A percentile compares a stretch with the other conserved stretches of the same genome.
Evolutionary conservation across 352 stramenopile genomes (phyloP).

Genomic region (Blastocystis sp.): DNA sequence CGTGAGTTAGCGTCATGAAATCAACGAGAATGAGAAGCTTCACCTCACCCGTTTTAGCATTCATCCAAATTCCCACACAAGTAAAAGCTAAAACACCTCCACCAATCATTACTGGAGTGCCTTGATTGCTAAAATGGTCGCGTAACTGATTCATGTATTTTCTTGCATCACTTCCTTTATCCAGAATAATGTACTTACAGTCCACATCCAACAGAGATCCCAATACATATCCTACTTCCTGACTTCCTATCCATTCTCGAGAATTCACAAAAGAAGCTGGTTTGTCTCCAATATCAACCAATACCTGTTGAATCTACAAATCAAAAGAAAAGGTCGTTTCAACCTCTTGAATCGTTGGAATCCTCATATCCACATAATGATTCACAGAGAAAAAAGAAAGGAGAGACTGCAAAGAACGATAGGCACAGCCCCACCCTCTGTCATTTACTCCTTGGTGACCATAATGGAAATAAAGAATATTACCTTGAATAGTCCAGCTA

Average conservation of each 20-base stretch:
- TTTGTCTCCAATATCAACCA: constrained; percentile 77
- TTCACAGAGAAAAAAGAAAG: constrained; percentile 74
- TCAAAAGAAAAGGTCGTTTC: background rate
- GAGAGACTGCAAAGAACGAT: constrained; percentile 77
- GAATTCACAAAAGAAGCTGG: constrained; percentile 71
- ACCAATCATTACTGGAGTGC: constrained; percentile 78
- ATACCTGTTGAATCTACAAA: constrained; percentile 72
- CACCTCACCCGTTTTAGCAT: constrained; percentile 69
- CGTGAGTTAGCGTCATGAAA: background rate
- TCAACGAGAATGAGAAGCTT: constrained; percentile 73
- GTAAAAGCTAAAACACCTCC: constrained; percentile 76
- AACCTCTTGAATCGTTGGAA: constrained; percentile 68
- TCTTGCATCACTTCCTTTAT: constrained; percentile 69
- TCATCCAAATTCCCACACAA: constrained; percentile 74
- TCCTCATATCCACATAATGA: constrained; percentile 61
- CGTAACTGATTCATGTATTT: constrained; percentile 72
- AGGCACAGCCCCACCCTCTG: constrained; percentile 80
- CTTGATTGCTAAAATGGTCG: constrained; percentile 74
- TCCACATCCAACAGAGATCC: constrained; percentile 72
- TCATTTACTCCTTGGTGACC: constrained; percentile 74
- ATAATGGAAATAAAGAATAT: constrained; percentile 80
- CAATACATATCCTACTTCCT: constrained; percentile 77
- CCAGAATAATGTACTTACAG: constrained; percentile 68
- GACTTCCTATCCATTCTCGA: constrained; percentile 75
- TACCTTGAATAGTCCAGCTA: constrained; percentile 70